Conservation (phyloP, 1,284 basidiomycete genomes). For the Cryptococcus wingfieldii region DNA sequence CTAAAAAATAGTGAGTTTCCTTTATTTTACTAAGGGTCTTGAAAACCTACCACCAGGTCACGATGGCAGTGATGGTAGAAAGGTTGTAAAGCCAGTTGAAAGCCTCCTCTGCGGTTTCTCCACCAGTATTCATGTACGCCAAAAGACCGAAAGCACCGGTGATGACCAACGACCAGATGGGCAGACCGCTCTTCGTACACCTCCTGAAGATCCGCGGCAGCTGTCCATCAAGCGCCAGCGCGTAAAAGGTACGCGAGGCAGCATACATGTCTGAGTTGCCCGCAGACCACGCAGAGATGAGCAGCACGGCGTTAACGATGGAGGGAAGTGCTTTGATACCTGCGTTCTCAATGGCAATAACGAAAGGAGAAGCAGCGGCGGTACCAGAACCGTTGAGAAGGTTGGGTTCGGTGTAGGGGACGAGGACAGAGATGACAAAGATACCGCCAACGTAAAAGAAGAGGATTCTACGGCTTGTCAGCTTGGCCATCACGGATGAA, state of each 20-base stretch:
- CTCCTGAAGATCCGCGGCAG: conserved; percentile 50
- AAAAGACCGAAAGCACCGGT: conserved; percentile 55
- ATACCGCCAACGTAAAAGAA: conserved; percentile 59
- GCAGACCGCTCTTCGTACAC: conserved; percentile 70
- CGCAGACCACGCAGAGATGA: conserved; percentile 27
- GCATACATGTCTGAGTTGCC: conserved; percentile 26
- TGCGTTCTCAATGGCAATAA: conserved; percentile 62
- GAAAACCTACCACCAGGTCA: conserved; percentile 55
- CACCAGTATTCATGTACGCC: conserved; percentile 53
- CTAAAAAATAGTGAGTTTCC: conserved; percentile 28
- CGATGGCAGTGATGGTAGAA: conserved; percentile 63
- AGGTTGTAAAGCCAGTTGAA: conserved; percentile 62
- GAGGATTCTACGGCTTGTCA: conserved; percentile 63
- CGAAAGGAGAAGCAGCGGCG: conserved; percentile 68
- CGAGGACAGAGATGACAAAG: conserved; percentile 65
- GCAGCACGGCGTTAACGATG: conserved; percentile 47
- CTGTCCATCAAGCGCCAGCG: conserved; percentile 49
- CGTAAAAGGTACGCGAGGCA: conserved; percentile 47
- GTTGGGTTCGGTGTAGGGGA: conserved; percentile 58
- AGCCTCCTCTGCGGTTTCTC: conserved; percentile 23
- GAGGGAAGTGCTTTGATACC: conserved; percentile 67
- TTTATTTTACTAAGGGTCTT: background rate
- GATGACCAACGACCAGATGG: conserved; percentile 57
- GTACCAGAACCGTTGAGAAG: conserved; percentile 57
- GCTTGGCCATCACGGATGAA: background rate